Evolutionary conservation across 2,329 filamentous ascomycete genomes (phyloP), one percentile per base, ranked within the genome.

Genomic region (Fusarium udum): DNA sequence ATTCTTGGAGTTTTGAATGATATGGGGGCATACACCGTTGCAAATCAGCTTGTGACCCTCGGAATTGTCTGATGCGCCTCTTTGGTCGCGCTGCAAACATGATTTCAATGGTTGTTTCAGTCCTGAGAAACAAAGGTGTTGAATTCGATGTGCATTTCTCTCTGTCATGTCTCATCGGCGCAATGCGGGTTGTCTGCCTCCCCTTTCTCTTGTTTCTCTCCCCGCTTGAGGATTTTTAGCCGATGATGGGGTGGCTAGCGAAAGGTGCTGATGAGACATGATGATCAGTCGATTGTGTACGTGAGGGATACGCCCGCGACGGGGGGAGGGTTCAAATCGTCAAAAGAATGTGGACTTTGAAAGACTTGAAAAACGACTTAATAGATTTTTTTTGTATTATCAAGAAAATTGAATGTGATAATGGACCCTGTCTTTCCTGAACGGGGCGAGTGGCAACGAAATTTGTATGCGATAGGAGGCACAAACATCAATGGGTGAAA

Each of bases 311-410:
- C 26, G 49, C 46, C 24, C 37, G 42, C 37, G 14, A 52, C 62
- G 45, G 57, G 67, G 67, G 22, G 67, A 66, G 22, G 69, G 52
- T 49, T 57, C 61, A 74, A 61, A 71, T 75, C 71, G 56, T 58
- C 56, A 63, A 51, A 64, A 34, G 63, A 62, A 69, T 66, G 61
- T 51, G 68, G 67, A 63, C 51, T 62, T 61, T 52, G 64, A 60
- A 75, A 78, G 65, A 73, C 67, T 61, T 75, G 34, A 77, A 78
- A 78, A 77, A 73, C 43, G 67, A 71, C 31, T 63, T 72, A 76
- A 77, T 78, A 78, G 76, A 78, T 74, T 74, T 74, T 75, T 61
- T 65, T 77, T 48, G 20, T 68, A 69, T 70, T 73, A 36, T 58
- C 69, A 45, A 26, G 32, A 39, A 7, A 26, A 46, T 39, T 39